A percentile compares a stretch with the other conserved stretches of the same genome.
phyloP scores from a whole-genome alignment of 2,329 filamentous ascomycete genomes.

The Aspergillus felis region DNA sequence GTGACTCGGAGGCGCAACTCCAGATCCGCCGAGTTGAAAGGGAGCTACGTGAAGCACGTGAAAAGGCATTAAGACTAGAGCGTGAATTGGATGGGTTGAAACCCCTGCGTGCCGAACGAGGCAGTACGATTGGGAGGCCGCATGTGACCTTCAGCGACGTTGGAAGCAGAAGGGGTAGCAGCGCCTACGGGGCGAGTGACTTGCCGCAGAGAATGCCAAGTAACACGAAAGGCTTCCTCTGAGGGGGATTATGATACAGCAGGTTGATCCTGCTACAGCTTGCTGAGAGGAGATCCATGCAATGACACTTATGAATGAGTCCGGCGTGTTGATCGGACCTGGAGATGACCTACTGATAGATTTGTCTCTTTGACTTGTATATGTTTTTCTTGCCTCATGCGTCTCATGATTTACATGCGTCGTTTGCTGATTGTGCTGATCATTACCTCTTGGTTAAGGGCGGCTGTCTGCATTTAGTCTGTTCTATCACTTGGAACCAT shows the following conservation, averaged over 20 bases:
- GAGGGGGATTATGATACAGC: constrained; percentile 12
- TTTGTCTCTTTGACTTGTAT: background rate
- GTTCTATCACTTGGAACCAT: background rate
- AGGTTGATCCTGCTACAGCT: constrained; percentile 15
- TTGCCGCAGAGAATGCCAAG: constrained; percentile 66
- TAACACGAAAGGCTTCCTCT: constrained; percentile 76
- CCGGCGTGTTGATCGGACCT: background rate
- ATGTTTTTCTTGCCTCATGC: background rate
- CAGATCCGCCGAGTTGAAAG: constrained; percentile 80
- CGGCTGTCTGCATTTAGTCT: background rate
- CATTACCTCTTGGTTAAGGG: background rate
- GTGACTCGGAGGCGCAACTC: constrained; percentile 77
- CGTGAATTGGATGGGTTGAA: constrained; percentile 84
- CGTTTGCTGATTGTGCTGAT: background rate
- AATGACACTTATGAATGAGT: background rate
- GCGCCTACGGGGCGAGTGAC: constrained; percentile 42
- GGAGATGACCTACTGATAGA: background rate
- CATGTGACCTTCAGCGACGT: constrained; percentile 36
- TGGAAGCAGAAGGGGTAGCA: constrained; percentile 38
- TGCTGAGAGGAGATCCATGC: background rate
- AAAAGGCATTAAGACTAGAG: constrained; percentile 77
- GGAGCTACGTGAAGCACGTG: constrained; percentile 82
- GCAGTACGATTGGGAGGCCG: constrained; percentile 30
- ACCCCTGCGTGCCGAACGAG: constrained; percentile 61
- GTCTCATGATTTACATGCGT: constrained; percentile 4